These are phyloP conservation scores for Corylus heterophylla DNA, from an alignment of 306 rosid genomes.

Conservation along the genomic window DNA sequence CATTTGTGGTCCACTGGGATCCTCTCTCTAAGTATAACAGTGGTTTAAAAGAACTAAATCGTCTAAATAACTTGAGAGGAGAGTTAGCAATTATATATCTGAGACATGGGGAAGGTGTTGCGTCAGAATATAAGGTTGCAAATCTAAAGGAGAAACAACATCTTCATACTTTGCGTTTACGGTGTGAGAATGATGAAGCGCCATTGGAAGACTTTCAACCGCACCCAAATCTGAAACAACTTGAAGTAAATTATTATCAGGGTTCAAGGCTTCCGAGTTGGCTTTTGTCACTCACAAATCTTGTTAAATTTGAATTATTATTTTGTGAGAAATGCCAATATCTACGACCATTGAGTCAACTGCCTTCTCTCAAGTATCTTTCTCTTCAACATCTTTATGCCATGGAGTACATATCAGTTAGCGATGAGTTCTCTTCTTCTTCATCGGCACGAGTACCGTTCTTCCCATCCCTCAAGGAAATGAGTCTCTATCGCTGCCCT, in stretches of 20 bases:
- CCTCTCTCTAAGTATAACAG: background rate
- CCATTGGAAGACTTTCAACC: background rate
- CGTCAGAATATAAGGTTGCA: fast-evolving
- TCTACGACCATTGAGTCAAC: too few relatives aligned
- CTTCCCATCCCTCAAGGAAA: too few relatives aligned
- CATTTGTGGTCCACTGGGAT: slow-evolving; percentile 1
- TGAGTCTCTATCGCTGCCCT: too few relatives aligned
- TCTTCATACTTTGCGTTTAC: background rate
- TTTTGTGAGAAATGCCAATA: too few relatives aligned
- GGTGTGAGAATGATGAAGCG: background rate
- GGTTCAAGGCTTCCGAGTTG: background rate
- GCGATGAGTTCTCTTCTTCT: too few relatives aligned
- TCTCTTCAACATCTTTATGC: too few relatives aligned
- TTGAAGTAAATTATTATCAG: background rate
- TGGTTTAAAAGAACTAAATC: background rate
- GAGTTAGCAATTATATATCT: slow-evolving; percentile 1
- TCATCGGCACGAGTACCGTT: too few relatives aligned
- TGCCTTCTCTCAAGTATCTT: too few relatives aligned
- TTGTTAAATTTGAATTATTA: too few relatives aligned
- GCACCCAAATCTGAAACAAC: background rate
- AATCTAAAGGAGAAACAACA: background rate
- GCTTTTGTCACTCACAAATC: too few relatives aligned
- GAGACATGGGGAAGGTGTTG: background rate
- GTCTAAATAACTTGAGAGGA: background rate
- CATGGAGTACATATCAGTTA: too few relatives aligned